These are phyloP conservation scores for Rhizoctonia solani DNA, from an alignment of 1,284 basidiomycete genomes.

Conservation along the genomic window DNA sequence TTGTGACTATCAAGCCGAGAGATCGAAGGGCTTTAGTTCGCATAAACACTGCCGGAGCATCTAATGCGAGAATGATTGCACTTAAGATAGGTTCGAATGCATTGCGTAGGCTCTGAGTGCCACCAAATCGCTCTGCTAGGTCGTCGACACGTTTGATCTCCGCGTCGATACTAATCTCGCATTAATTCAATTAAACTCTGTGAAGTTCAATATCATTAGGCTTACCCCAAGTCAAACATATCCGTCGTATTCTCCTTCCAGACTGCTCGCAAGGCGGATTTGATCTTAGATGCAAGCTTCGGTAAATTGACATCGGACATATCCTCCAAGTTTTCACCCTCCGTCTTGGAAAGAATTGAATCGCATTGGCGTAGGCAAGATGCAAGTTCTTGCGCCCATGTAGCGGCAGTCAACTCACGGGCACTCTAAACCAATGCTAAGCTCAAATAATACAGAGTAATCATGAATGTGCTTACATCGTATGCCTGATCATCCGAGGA, in stretches of 20 bases:
- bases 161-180: constrained; percentile 61
- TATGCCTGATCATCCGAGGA: constrained; percentile 77
- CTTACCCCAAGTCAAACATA: constrained; percentile 76
- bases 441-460: background rate
- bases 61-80: constrained; percentile 73
- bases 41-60: constrained; percentile 81
- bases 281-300: constrained; percentile 59
- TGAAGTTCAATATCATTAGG: background rate
- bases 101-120: constrained; percentile 69
- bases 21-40: constrained; percentile 89
- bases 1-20: constrained; percentile 80
- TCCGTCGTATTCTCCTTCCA: constrained; percentile 70
- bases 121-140: constrained; percentile 74
- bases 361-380: constrained; percentile 60
- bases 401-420: constrained; percentile 69
- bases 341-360: constrained; percentile 49
- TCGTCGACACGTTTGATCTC: constrained; percentile 67
- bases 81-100: constrained; percentile 81
- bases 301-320: constrained; percentile 48
- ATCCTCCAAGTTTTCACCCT: constrained; percentile 41
- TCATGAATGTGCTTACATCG: constrained; percentile 55
- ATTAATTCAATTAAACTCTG: background rate
- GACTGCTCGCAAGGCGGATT: constrained; percentile 61
- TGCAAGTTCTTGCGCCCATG: constrained; percentile 75
- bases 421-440: constrained; percentile 60